These are phyloP conservation scores for Fraxinus pennsylvanica DNA, from an alignment of 257 asterid species.

Conservation along the genomic window DNA sequence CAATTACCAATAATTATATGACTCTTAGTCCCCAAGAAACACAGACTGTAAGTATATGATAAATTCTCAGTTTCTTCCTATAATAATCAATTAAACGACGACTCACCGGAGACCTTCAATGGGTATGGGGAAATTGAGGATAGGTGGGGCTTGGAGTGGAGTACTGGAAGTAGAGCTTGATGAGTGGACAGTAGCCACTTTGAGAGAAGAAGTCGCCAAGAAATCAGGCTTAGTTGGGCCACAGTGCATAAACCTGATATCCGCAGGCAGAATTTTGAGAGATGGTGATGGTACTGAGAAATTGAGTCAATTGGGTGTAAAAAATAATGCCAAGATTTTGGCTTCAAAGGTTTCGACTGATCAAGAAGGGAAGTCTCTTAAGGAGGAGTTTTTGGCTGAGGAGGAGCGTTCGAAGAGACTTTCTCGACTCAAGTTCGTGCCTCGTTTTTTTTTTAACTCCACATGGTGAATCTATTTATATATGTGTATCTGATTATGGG, in stretches of 20 bases:
- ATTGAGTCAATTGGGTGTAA: conserved; percentile 74
- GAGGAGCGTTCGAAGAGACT: conserved; percentile 79
- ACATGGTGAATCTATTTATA: background rate
- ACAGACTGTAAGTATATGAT: background rate
- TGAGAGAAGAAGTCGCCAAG: conserved; percentile 67
- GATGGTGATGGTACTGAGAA: conserved; percentile 67
- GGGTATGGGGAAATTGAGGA: conserved; percentile 63
- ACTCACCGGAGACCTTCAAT: conserved; percentile 17
- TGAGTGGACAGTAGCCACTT: conserved; percentile 74
- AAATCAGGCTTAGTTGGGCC: conserved; percentile 61
- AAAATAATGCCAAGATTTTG: conserved; percentile 70
- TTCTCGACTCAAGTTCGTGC: conserved; percentile 66
- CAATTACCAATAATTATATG: background rate
- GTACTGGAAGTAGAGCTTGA: conserved; percentile 71
- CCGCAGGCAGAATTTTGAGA: conserved; percentile 64
- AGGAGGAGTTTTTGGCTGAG: conserved; percentile 76
- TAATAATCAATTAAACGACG: background rate
- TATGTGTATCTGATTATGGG: background rate
- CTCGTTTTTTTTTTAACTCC: background rate
- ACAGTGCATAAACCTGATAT: conserved; percentile 61
- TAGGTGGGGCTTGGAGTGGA: conserved; percentile 95
- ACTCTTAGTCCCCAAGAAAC: background rate
- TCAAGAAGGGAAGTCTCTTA: conserved; percentile 54
- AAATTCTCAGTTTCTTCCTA: background rate
- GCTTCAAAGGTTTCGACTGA: conserved; percentile 66